These are phyloP conservation scores for Calonectria leucothoes DNA, from an alignment of 2,329 filamentous ascomycete species.

Conservation along the genomic window DNA sequence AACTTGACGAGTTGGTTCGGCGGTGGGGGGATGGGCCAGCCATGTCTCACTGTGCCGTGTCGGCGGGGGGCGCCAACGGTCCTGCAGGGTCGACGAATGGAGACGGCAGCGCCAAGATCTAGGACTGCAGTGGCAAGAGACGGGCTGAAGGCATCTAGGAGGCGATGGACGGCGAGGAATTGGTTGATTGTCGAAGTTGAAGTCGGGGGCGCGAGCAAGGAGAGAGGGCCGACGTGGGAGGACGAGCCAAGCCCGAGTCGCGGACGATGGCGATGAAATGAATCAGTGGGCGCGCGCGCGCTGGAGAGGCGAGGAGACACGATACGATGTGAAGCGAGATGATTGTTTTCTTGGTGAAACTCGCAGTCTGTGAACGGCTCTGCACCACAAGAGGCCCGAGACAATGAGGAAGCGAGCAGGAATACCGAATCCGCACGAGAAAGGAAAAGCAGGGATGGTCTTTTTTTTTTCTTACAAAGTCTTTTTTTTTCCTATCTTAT, in stretches of 20 bases:
- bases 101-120: conserved; percentile 5
- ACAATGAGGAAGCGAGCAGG: not conserved
- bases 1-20: conserved; percentile 43
- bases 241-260: not conserved
- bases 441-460: not conserved
- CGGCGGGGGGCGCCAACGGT: not conserved
- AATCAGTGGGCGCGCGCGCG: not conserved
- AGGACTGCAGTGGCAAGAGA: not conserved
- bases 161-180: not conserved
- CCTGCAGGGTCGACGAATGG: conserved; percentile 3
- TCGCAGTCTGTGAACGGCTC: not conserved
- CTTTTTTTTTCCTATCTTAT: not conserved
- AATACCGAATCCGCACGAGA: not conserved
- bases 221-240: not conserved
- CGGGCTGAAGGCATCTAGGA: not conserved
- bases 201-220: not conserved
- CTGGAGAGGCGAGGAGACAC: not conserved
- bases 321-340: not conserved
- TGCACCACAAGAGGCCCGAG: not conserved
- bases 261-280: not conserved
- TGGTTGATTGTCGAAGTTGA: not conserved
- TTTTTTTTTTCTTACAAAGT: not conserved
- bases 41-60: conserved; percentile 34
- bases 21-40: conserved; percentile 41
- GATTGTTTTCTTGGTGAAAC: not conserved